Conservation (phyloP, 306 rosid genomes). For the Castanea crenata region DNA sequence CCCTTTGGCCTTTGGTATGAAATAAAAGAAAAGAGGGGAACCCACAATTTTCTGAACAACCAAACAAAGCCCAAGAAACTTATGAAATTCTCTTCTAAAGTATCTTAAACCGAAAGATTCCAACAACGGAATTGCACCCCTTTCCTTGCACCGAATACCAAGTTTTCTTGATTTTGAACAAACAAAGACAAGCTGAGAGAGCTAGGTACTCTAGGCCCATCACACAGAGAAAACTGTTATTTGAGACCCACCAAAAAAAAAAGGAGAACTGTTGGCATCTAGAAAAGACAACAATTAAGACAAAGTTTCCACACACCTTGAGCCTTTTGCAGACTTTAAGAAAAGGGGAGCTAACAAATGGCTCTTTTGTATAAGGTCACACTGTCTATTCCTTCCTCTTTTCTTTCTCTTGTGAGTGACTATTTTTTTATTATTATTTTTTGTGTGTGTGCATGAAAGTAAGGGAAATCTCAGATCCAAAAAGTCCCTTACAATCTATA, state of each 20-base stretch:
- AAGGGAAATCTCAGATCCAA: conserved; percentile 63
- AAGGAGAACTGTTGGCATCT: conserved; percentile 53
- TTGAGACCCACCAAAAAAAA: conserved; percentile 39
- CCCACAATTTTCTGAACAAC: background rate
- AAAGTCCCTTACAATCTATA: conserved; percentile 29
- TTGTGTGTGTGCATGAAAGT: conserved; percentile 59
- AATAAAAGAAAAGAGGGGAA: background rate
- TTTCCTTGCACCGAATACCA: conserved; percentile 25
- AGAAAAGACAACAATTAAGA: conserved; percentile 80
- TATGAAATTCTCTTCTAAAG: background rate
- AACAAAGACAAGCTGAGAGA: conserved; percentile 4
- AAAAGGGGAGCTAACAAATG: conserved; percentile 44
- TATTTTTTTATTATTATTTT: conserved; percentile 22
- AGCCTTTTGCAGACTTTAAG: conserved; percentile 81
- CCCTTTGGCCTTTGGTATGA: background rate
- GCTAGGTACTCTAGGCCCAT: background rate
- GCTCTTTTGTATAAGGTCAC: conserved; percentile 50
- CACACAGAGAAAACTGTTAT: conserved; percentile 27
- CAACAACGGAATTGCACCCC: background rate
- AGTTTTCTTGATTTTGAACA: background rate
- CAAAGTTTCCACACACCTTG: conserved; percentile 76
- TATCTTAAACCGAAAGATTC: conserved; percentile 2
- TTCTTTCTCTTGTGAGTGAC: conserved; percentile 1
- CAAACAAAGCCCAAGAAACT: background rate
- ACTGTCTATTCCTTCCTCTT: conserved; percentile 36